These are phyloP conservation scores for Cladophialophora chaetospira DNA, from an alignment of 2,329 filamentous ascomycete genomes.

Conservation along the genomic window DNA sequence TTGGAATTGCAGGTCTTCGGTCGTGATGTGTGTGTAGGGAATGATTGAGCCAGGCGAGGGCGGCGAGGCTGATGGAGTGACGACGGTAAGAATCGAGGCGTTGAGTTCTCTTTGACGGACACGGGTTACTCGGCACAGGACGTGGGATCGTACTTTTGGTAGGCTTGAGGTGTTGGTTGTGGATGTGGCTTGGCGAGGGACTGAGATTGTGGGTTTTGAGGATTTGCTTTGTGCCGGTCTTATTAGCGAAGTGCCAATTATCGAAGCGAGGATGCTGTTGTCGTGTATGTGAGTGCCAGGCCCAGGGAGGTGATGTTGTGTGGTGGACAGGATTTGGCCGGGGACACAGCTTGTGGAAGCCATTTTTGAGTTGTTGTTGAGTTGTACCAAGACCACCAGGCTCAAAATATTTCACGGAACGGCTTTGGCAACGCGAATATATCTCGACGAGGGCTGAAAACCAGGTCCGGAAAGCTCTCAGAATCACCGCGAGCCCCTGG, in stretches of 20 bases:
- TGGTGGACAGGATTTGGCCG: constrained; percentile 74
- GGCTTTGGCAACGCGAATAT: too few species aligned
- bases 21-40: constrained; percentile 39
- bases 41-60: constrained; percentile 12
- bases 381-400: too few species aligned
- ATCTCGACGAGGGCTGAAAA: too few species aligned
- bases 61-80: constrained; percentile 54
- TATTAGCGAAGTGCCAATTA: constrained; percentile 71
- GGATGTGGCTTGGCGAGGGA: constrained; percentile 42
- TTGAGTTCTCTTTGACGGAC: constrained; percentile 83
- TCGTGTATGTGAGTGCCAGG: constrained; percentile 82
- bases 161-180: constrained; percentile 47
- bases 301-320: constrained; percentile 69
- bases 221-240: constrained; percentile 44
- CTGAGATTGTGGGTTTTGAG: constrained; percentile 39
- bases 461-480: too few species aligned
- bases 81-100: constrained; percentile 82
- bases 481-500: too few species aligned
- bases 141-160: constrained; percentile 76
- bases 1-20: constrained; percentile 73
- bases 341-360: constrained; percentile 48
- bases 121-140: constrained; percentile 82
- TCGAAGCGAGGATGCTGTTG: constrained; percentile 75
- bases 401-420: too few species aligned
- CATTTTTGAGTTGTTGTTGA: too few species aligned